Percentiles rank a stretch among this genome's conserved stretches.
phyloP scores from a whole-genome alignment of 495 filamentous ascomycete genomes.

The Eremomyces bilateralis region DNA sequence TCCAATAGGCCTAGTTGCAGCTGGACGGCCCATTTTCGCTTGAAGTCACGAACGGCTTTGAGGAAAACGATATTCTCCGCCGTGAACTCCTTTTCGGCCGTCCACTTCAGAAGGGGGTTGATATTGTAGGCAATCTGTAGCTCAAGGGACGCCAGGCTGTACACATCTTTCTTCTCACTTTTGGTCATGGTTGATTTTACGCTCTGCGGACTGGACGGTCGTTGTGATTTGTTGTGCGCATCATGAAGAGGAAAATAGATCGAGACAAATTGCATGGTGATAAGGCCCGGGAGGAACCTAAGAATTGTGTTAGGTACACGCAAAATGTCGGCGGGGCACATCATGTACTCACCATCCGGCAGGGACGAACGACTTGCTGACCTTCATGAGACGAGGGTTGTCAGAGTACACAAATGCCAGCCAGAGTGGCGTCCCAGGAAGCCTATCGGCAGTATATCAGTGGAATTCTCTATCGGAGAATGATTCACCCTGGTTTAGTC shows the following conservation, averaged over 20 bases:
- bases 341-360: constrained; percentile 15
- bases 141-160: constrained; percentile 15
- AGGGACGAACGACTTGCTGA: constrained; percentile 12
- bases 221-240: constrained; percentile 5
- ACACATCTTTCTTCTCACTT: constrained; percentile 5
- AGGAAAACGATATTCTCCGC: constrained; percentile 20
- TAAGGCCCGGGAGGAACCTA: constrained; percentile 17
- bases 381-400: constrained; percentile 4
- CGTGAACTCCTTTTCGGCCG: constrained; percentile 15
- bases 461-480: background rate
- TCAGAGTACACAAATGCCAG: constrained; percentile 13
- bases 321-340: background rate
- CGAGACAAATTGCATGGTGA: constrained; percentile 14
- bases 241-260: constrained; percentile 17
- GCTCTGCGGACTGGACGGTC: background rate
- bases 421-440: constrained; percentile 18
- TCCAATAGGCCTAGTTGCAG: constrained; percentile 4
- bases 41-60: constrained; percentile 16
- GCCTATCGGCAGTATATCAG: constrained; percentile 2
- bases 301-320: background rate
- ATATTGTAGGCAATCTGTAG: constrained; percentile 11
- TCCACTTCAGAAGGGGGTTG: constrained; percentile 14
- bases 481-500: background rate
- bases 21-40: constrained; percentile 9
- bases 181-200: no score